A percentile compares a stretch with the other conserved stretches of the same genome.
These are phyloP conservation scores for Liriodendron chinense DNA, from an alignment of 164 flowering plant genomes.

Conservation along the genomic window DNA sequence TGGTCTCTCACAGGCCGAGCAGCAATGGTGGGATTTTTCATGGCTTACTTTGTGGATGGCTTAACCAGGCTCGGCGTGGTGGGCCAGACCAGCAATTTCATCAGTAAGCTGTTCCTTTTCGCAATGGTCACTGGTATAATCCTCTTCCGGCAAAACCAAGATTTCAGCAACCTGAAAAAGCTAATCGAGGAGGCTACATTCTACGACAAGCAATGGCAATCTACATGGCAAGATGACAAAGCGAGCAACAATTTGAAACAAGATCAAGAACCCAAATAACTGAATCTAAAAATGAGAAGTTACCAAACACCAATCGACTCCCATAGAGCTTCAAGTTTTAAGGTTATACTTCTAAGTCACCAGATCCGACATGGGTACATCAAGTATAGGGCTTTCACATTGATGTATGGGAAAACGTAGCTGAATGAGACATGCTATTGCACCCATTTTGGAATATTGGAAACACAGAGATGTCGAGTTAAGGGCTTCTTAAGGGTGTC, in stretches of 20 bases:
- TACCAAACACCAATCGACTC: not conserved
- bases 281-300: not conserved
- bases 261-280: conserved; percentile 4
- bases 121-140: conserved; percentile 37
- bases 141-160: conserved; percentile 30
- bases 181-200: conserved; percentile 55
- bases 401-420: no score
- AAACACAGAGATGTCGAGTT: no score
- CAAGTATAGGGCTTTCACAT: not conserved
- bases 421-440: no score
- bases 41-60: conserved; percentile 49
- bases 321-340: not conserved
- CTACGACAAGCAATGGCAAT: conserved; percentile 66
- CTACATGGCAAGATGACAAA: conserved; percentile 52
- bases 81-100: conserved; percentile 54
- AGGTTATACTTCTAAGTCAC: no score
- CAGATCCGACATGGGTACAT: not conserved
- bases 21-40: conserved; percentile 73
- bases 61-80: conserved; percentile 59
- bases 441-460: not conserved
- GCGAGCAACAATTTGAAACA: conserved; percentile 9
- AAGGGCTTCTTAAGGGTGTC: not conserved
- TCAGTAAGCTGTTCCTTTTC: conserved; percentile 53
- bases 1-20: conserved; percentile 42
- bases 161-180: conserved; percentile 31